A percentile compares a stretch with the other conserved stretches of the same genome.
phyloP scores from a whole-genome alignment of 2,329 filamentous ascomycete species.

The Exophiala mesophila region DNA sequence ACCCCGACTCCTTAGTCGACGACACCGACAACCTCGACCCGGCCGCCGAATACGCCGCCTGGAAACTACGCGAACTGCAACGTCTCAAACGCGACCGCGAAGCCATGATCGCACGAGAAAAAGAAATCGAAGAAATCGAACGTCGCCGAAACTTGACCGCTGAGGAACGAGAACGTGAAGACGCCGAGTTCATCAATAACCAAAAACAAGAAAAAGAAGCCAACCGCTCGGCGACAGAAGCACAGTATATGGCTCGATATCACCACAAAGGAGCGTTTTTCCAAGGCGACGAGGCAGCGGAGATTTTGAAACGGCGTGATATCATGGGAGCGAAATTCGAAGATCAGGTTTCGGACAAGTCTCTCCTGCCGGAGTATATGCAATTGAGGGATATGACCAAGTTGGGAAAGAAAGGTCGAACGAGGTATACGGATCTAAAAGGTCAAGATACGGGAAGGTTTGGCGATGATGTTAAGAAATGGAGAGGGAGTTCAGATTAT shows the following conservation, averaged over 20 bases:
- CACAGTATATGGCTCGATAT: slow-evolving; percentile 91
- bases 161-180: slow-evolving; percentile 80
- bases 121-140: slow-evolving; percentile 83
- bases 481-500: slow-evolving; percentile 25
- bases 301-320: slow-evolving; percentile 73
- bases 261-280: slow-evolving; percentile 97
- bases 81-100: slow-evolving; percentile 83
- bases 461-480: slow-evolving; percentile 53
- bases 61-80: slow-evolving; percentile 87
- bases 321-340: slow-evolving; percentile 78
- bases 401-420: slow-evolving; percentile 84
- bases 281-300: slow-evolving; percentile 70
- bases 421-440: slow-evolving; percentile 82
- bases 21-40: slow-evolving; percentile 84
- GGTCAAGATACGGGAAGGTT: slow-evolving; percentile 87
- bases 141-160: slow-evolving; percentile 78
- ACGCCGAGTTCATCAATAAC: slow-evolving; percentile 67
- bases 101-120: slow-evolving; percentile 76
- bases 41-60: slow-evolving; percentile 82
- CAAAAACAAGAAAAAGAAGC: slow-evolving; percentile 76
- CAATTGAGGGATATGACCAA: slow-evolving; percentile 92
- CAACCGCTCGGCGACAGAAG: slow-evolving; percentile 72
- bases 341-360: slow-evolving; percentile 77
- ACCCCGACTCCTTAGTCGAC: slow-evolving; percentile 70
- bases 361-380: slow-evolving; percentile 82